A percentile compares a stretch with the other conserved stretches of the same genome.
These are phyloP conservation scores for Lachnellula occidentalis DNA, from an alignment of 2,329 filamentous ascomycete species.

Conservation along the genomic window DNA sequence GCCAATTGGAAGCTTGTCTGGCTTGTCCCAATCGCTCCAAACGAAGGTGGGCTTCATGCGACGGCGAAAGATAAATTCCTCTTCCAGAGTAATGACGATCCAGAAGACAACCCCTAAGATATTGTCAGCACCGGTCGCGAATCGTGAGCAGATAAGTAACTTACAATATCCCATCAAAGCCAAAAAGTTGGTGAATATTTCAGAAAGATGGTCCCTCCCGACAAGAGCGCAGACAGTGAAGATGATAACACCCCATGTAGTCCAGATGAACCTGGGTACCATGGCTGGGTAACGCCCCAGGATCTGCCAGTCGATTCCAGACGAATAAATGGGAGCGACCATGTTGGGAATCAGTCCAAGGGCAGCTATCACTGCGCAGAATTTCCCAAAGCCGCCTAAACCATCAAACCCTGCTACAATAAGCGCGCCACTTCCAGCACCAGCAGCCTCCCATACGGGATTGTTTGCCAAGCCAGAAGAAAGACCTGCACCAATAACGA, in stretches of 20 bases:
- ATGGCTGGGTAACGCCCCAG: slow-evolving; percentile 52
- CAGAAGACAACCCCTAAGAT: slow-evolving; percentile 50
- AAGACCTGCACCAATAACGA: slow-evolving; percentile 57
- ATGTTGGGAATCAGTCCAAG: slow-evolving; percentile 62
- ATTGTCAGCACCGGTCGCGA: background rate
- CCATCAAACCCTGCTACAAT: slow-evolving; percentile 57
- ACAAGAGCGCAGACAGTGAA: slow-evolving; percentile 60
- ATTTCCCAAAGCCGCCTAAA: slow-evolving; percentile 57
- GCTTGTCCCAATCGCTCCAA: slow-evolving; percentile 57
- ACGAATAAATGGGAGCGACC: slow-evolving; percentile 58
- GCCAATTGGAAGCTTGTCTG: slow-evolving; percentile 53
- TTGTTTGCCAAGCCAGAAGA: slow-evolving; percentile 50
- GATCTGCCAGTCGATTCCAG: slow-evolving; percentile 63
- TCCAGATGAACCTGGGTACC: slow-evolving; percentile 61
- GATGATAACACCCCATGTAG: slow-evolving; percentile 54
- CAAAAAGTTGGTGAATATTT: slow-evolving; percentile 64
- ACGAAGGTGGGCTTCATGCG: slow-evolving; percentile 41
- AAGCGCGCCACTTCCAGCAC: slow-evolving; percentile 55
- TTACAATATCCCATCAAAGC: slow-evolving; percentile 64
- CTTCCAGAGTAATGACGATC: slow-evolving; percentile 56
- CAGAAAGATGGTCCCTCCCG: slow-evolving; percentile 53
- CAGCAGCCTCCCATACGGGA: slow-evolving; percentile 53
- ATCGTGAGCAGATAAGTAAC: background rate
- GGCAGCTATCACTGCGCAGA: slow-evolving; percentile 60
- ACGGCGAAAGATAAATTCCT: slow-evolving; percentile 56